These are phyloP conservation scores for Pythium apleroticum DNA, from an alignment of 352 stramenopile species.

Conservation along the genomic window DNA sequence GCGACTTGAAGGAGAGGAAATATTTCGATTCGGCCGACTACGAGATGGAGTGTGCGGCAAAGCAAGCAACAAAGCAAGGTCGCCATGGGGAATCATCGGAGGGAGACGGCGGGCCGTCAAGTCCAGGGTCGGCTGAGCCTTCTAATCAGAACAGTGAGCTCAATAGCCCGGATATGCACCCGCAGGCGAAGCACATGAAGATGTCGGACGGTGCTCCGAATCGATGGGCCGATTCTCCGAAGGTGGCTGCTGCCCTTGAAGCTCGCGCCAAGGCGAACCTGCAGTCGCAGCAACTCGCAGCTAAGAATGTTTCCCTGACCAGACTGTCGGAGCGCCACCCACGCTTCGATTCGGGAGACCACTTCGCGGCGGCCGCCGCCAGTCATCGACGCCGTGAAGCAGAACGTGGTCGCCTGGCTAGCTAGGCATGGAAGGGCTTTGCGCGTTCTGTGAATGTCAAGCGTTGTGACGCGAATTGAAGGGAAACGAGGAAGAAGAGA, in stretches of 20 bases:
- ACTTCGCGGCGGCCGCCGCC: slow-evolving; percentile 48
- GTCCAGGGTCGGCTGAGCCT: neutral
- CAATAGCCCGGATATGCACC: slow-evolving; percentile 24
- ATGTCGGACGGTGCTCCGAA: slow-evolving; percentile 42
- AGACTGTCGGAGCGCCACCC: slow-evolving; percentile 61
- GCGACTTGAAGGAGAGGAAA: slow-evolving; percentile 79
- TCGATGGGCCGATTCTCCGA: slow-evolving; percentile 23
- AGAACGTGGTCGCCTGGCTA: neutral
- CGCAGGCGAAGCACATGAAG: slow-evolving; percentile 69
- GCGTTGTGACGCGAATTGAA: neutral
- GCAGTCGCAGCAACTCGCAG: slow-evolving; percentile 33
- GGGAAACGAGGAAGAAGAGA: neutral
- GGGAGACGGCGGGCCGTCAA: neutral
- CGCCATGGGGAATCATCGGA: neutral
- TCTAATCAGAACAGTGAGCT: slow-evolving; percentile 29
- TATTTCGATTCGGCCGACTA: slow-evolving; percentile 85
- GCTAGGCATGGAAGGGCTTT: neutral
- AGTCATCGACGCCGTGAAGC: slow-evolving; percentile 8
- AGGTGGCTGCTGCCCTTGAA: neutral
- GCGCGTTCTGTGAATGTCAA: too few relatives aligned
- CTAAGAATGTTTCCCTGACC: slow-evolving; percentile 64
- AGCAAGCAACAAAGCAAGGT: slow-evolving; percentile 11
- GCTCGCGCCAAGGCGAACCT: slow-evolving; percentile 2
- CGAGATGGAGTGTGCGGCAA: slow-evolving; percentile 58
- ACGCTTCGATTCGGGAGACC: slow-evolving; percentile 76